Conservation (phyloP, 2,329 filamentous ascomycete genomes). For the Aureobasidium subglaciale region DNA sequence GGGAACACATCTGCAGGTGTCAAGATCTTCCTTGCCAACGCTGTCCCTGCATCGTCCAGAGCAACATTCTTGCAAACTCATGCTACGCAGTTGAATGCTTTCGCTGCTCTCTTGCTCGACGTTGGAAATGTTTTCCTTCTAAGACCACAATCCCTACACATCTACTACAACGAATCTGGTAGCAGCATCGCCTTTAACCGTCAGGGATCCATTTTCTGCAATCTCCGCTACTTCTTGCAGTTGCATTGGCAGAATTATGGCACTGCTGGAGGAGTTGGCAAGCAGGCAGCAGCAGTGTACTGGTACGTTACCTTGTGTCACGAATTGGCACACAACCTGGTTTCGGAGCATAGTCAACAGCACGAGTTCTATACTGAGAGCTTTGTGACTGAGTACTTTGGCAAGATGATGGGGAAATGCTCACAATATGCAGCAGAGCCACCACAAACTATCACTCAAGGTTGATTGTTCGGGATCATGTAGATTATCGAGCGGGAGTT, state of each 20-base stretch:
- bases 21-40: slow-evolving; percentile 63
- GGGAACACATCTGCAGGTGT: slow-evolving; percentile 65
- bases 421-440: slow-evolving; percentile 15
- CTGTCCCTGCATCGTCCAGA: slow-evolving; percentile 40
- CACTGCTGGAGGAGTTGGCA: slow-evolving; percentile 38
- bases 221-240: slow-evolving; percentile 77
- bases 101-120: slow-evolving; percentile 62
- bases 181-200: slow-evolving; percentile 90
- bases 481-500: too few species aligned
- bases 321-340: slow-evolving; percentile 91
- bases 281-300: slow-evolving; percentile 66
- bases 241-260: slow-evolving; percentile 55
- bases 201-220: slow-evolving; percentile 84
- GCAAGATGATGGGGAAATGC: slow-evolving; percentile 56
- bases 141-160: slow-evolving; percentile 61
- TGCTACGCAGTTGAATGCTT: slow-evolving; percentile 56
- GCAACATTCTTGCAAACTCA: slow-evolving; percentile 56
- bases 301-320: slow-evolving; percentile 97
- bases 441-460: background rate
- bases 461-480: background rate
- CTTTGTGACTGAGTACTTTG: slow-evolving; percentile 71
- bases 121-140: slow-evolving; percentile 68
- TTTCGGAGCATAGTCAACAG: slow-evolving; percentile 65
- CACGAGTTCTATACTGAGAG: slow-evolving; percentile 83
- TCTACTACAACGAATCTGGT: slow-evolving; percentile 76